Evolutionary conservation across 495 filamentous ascomycete species (phyloP), one percentile per base, ranked within the genome.

Genomic region (Daldinia concentrica): DNA sequence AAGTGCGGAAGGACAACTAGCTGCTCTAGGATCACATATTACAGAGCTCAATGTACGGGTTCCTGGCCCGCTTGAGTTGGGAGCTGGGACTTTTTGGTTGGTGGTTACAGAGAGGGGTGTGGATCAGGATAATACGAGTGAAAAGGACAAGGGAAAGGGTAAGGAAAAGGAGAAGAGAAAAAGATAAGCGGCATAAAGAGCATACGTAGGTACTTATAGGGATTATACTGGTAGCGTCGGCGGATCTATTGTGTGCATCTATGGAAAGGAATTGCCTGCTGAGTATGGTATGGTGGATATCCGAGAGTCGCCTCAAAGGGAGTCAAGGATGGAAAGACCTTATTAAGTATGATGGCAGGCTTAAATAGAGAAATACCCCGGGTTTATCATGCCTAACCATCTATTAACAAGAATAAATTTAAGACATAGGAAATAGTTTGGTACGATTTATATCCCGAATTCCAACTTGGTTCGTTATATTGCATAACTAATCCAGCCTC

Each of bases 31-130:
- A 9, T n/a, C 54, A 9, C 62, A 69, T 56, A 54, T 79, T 26
- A 57, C 65, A 0, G 65, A 64, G 36, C 26, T 79, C 1, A 62
- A 77, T 5, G 36, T 63, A 2, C 34, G 55, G 5, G 27, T 9
- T 3, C 60, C 60, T 2, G 22, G 22, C 3, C 1, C 37, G 9
- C 34, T 78, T 11, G 63, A 71, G n/a, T 37, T 78, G 54, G 72
- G 64, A 12, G 58, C 63, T 15, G 48, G 50, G 17, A 78, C 76
- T 29, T 50, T 76, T 1, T 78, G 76, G 76, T 34, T 78, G 60
- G 69, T 78, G 3, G 50, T 72, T 15, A 64, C 50, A 34, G 30
- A 64, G 56, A 64, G 50, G 36, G 15, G 34, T 8, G 63, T 48
- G 59, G 56, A 55, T n/a, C 19, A 52, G 17, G 59, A 51, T 29